phyloP scores from a whole-genome alignment of 805 yeast genomes.

The Phaffomyces antillensis region DNA sequence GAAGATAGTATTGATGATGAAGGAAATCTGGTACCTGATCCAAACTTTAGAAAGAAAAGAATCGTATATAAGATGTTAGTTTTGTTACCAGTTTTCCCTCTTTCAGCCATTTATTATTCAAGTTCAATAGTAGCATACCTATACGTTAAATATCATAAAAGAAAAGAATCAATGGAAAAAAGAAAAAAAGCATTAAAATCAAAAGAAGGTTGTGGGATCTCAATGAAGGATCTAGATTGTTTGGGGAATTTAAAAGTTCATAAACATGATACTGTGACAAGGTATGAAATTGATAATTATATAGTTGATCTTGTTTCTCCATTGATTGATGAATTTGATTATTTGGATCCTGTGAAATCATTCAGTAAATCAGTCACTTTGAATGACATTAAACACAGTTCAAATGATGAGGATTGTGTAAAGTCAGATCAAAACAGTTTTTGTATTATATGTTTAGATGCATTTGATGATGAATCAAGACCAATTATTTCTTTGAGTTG shows the following conservation, averaged over 20 bases:
- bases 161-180: not conserved
- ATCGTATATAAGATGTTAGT: not conserved
- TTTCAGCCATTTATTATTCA: not conserved
- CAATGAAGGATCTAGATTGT: not conserved
- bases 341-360: not conserved
- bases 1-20: not conserved
- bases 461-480: not conserved
- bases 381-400: not conserved
- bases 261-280: not conserved
- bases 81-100: not conserved
- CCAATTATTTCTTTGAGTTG: not conserved
- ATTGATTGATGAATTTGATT: not conserved
- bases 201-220: not conserved
- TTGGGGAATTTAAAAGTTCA: not conserved
- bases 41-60: not conserved
- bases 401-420: too few relatives aligned
- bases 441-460: not conserved
- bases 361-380: not conserved
- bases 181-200: not conserved
- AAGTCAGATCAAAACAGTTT: not conserved
- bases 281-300: conserved; percentile 2
- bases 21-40: not conserved
- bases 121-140: not conserved
- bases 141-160: not conserved
- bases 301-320: not conserved